Conservation (phyloP, 192 early-diverging fungal genomes). For the Podila verticillata region DNA sequence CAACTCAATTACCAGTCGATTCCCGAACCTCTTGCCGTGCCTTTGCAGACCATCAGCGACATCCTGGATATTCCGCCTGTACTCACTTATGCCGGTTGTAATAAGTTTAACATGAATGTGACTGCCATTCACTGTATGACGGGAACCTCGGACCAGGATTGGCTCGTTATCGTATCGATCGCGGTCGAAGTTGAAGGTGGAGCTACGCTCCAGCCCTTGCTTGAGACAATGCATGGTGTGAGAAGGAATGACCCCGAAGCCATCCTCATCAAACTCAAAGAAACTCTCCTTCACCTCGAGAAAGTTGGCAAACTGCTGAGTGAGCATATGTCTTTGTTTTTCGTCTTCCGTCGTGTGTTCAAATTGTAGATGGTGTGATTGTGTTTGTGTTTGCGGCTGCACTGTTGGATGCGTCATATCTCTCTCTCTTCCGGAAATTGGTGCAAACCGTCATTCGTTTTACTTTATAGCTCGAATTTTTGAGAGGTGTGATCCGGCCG, state of each 20-base stretch:
- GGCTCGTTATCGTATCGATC: slow-evolving; percentile 93
- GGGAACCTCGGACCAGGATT: slow-evolving; percentile 88
- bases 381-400: no score
- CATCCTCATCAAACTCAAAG: slow-evolving; percentile 59
- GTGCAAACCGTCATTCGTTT: not conserved
- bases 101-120: slow-evolving; percentile 82
- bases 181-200: slow-evolving; percentile 87
- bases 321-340: not conserved
- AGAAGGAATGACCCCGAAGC: slow-evolving; percentile 60
- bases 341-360: not conserved
- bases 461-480: slow-evolving; percentile 74
- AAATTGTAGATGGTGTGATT: not conserved
- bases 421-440: not conserved
- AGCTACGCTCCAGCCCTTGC: slow-evolving; percentile 69
- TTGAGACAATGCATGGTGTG: slow-evolving; percentile 68
- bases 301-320: slow-evolving; percentile 24
- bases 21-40: slow-evolving; percentile 82
- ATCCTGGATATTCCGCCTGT: slow-evolving; percentile 85
- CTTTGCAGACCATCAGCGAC: slow-evolving; percentile 80
- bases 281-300: slow-evolving; percentile 19
- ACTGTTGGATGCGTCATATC: no score
- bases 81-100: slow-evolving; percentile 80
- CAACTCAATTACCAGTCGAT: slow-evolving; percentile 59
- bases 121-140: slow-evolving; percentile 83
- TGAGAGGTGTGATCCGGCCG: slow-evolving; percentile 91